Evolutionary conservation across 75 land plant genomes (phyloP).

Genomic region (Adiantum capillusveneris): DNA sequence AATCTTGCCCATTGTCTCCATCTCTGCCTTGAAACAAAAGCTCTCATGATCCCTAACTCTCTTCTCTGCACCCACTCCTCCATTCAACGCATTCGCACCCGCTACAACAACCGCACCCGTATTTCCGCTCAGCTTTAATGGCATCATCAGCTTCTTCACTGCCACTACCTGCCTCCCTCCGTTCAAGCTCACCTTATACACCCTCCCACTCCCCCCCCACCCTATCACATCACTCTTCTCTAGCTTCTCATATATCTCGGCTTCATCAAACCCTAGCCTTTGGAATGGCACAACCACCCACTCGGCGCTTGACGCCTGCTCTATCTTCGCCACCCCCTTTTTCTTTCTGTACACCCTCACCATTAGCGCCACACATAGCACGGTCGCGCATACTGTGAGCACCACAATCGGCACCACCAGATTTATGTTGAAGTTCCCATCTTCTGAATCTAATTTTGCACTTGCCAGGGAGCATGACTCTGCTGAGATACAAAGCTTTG

Average conservation of each 20-base stretch:
- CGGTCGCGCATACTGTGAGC: neutral
- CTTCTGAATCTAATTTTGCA: no score
- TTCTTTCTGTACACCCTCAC: neutral
- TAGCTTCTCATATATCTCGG: constrained; percentile 19
- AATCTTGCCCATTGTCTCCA: constrained; percentile 34
- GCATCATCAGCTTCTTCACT: constrained; percentile 41
- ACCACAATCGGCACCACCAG: neutral
- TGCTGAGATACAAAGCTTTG: constrained; percentile 4
- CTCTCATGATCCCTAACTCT: no score
- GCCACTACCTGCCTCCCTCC: constrained; percentile 23
- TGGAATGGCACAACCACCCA: constrained; percentile 37
- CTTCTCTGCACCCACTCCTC: neutral
- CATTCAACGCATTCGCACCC: neutral
- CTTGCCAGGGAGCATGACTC: neutral
- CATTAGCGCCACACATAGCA: neutral
- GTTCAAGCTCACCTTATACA: constrained; percentile 27
- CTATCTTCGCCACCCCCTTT: neutral
- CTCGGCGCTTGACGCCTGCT: neutral
- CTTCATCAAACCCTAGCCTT: constrained; percentile 23
- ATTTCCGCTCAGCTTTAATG: no score
- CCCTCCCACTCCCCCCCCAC: constrained; percentile 46
- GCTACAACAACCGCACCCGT: no score
- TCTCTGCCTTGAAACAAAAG: constrained; percentile 29
- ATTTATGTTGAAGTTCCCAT: neutral
- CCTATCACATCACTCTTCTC: constrained; percentile 33